Conservation (phyloP, 2,329 filamentous ascomycete genomes). For the Torrubiella hemipterigena region DNA sequence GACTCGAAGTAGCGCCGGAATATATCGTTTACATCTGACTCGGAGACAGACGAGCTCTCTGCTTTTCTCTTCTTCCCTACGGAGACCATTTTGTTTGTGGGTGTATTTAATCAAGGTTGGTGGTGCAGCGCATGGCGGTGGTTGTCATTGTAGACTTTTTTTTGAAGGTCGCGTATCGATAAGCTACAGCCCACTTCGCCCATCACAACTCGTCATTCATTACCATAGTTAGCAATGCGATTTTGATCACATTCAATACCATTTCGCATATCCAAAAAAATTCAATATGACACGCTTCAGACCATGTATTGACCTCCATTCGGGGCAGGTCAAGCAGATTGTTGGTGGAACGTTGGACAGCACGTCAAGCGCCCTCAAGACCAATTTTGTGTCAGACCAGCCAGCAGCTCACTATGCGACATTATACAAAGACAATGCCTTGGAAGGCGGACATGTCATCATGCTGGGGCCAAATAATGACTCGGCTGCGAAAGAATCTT, state of each 20-base stretch:
- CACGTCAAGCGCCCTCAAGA: constrained; percentile 56
- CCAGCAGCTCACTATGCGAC: constrained; percentile 70
- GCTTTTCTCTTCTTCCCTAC: constrained; percentile 31
- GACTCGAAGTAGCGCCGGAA: constrained; percentile 82
- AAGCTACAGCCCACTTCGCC: too few species aligned
- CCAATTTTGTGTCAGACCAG: constrained; percentile 82
- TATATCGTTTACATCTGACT: constrained; percentile 55
- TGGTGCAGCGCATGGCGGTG: background rate
- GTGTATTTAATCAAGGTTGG: background rate
- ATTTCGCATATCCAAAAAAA: too few species aligned
- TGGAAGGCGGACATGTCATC: constrained; percentile 83
- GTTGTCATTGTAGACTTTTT: background rate
- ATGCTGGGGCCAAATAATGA: constrained; percentile 89
- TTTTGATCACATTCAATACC: too few species aligned
- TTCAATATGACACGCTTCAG: constrained; percentile 76
- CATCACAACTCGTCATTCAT: too few species aligned
- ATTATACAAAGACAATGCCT: constrained; percentile 64
- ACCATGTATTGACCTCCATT: constrained; percentile 93
- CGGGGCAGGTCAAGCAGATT: constrained; percentile 97
- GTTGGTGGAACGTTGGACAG: constrained; percentile 84
- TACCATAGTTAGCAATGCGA: too few species aligned
- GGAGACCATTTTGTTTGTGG: background rate
- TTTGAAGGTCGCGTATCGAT: background rate
- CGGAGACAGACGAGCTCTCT: constrained; percentile 16
- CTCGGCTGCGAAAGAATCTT: constrained; percentile 63